Base-by-base conservation (phyloP, 148 eudicot species). In the Vaccinium macrocarpon region DNA sequence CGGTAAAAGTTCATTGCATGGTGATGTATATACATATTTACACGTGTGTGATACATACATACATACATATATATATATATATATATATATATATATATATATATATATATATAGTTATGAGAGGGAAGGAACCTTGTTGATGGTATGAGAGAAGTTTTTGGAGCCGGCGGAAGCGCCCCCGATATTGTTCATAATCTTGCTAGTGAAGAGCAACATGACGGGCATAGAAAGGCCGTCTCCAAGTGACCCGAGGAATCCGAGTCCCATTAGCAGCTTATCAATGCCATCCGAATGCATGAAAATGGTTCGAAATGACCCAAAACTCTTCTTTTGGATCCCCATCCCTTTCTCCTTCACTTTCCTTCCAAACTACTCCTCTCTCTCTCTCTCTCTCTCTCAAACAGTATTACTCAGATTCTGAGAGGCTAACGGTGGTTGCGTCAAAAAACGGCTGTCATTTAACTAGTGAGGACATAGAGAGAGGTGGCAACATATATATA, bases 151-250 rank as follows among this genome's bases (percentile, higher is more conserved):
- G 71, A 93, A 92, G 29, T 74, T 16, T 73, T 73, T 79, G 10
- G 82, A 2, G 25, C 23, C 18, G 25, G 84, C 77, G 78, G 74
- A 16, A 55, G 88, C 75, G 11, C 15, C 84, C 10, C 98, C 98
- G 83, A 95, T 89, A 81, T 88, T 85, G 83, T 95, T 92, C 94
- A 95, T 89, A 79, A 95, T 85, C 88, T 85, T 90, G 90, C 92
- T 87, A 27, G 92, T 86, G 42, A 91, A 74, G 27, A 85, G 74
- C 56, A 95, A 81, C 50, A 90, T 88, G 35, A 85, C 84, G 2
- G 98, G 98, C 84, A 93, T 87, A 72, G 94, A 89, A 25, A 92
- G n/a, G 14, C 98, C 97, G 80, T 93, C 98, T 49, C 92, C 94
- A 11, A 93, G 29, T 51, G 95, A 85, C 25, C 97, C 96, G 77